Percentiles rank a stretch among this genome's conserved stretches.
phyloP scores from a whole-genome alignment of 805 yeast species.

The Saturnispora kantuleensis region DNA sequence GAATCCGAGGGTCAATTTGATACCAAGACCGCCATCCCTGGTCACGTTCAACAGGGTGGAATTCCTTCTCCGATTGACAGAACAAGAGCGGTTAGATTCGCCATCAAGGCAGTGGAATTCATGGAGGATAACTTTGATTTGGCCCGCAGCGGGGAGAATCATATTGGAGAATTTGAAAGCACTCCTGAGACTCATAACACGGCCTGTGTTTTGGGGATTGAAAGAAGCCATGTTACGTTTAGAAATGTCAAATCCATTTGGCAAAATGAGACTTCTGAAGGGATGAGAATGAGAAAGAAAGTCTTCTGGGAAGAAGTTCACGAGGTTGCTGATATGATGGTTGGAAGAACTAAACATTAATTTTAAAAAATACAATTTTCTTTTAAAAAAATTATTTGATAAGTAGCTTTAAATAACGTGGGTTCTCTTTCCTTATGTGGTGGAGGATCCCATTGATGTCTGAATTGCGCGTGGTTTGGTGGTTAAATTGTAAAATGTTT shows the following conservation, averaged over 20 bases:
- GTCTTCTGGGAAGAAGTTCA: constrained; percentile 76
- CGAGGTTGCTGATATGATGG: constrained; percentile 75
- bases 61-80: constrained; percentile 72
- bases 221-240: constrained; percentile 66
- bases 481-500: constrained; percentile 14
- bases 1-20: constrained; percentile 60
- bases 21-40: constrained; percentile 73
- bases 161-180: constrained; percentile 23
- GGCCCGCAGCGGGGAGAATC: constrained; percentile 16
- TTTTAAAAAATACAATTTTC: too few relatives aligned
- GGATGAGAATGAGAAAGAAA: constrained; percentile 76
- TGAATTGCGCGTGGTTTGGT: not conserved
- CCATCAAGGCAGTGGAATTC: constrained; percentile 59
- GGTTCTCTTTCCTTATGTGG: not conserved
- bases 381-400: too few relatives aligned
- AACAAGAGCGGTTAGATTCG: constrained; percentile 62
- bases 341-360: constrained; percentile 42
- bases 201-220: constrained; percentile 77
- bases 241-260: constrained; percentile 66
- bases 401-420: not conserved
- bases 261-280: constrained; percentile 78
- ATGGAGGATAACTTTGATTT: constrained; percentile 36
- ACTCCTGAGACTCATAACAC: constrained; percentile 33
- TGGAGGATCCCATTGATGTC: not conserved
- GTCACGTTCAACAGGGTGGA: constrained; percentile 82